Base-by-base conservation (phyloP, 2,329 filamentous ascomycete genomes). In the Phaeoacremonium minimum region DNA sequence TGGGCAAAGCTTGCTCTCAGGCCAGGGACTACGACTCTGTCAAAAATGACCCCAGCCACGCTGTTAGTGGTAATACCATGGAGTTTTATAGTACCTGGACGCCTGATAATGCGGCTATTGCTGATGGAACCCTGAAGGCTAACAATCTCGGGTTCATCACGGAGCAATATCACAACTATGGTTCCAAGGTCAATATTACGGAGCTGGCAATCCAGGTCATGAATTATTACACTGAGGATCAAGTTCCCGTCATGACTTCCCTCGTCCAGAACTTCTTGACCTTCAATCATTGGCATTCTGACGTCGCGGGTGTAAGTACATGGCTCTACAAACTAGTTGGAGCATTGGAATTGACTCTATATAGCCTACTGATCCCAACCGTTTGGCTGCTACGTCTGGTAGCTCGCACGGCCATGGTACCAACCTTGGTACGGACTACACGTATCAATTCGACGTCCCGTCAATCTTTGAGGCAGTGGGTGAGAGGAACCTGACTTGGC, bases 201-300 rank as follows among this genome's bases (percentile, higher is more conserved):
- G 49, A 52, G 6, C 52, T 53, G 7, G 46, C 48, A 15, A 46
- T 26, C 15, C 52, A 63, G 41, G 60, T 63, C 15, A 49, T 64
- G 38, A 55, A 60, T 45, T 63, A 64, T 39, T 64, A 64, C 34
- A 55, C 56, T 2, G 58, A 61, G 36, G 48, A 57, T 2, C 49
- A 63, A 42, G 52, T 63, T 2, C 60, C 60, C 0, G 56, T 61
- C 22, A 44, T 64, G 18, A 58, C 57, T 7, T 34, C 46, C 6
- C 38, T 64, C 33, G 56, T 58, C 13, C 47, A 63, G 19, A 58
- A 63, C 40, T 63, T 54, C 32, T 42, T 57, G 12, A 58, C 55
- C n/a, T 63, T 64, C 36, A 63, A 64, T 50, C 52, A 60, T 47
- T 64, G 60, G 61, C 57, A 61, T 46, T 60, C 58, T 19, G 57